These are phyloP conservation scores for Boletellus emodensis DNA, from an alignment of 768 basidiomycete genomes.

Conservation along the genomic window DNA sequence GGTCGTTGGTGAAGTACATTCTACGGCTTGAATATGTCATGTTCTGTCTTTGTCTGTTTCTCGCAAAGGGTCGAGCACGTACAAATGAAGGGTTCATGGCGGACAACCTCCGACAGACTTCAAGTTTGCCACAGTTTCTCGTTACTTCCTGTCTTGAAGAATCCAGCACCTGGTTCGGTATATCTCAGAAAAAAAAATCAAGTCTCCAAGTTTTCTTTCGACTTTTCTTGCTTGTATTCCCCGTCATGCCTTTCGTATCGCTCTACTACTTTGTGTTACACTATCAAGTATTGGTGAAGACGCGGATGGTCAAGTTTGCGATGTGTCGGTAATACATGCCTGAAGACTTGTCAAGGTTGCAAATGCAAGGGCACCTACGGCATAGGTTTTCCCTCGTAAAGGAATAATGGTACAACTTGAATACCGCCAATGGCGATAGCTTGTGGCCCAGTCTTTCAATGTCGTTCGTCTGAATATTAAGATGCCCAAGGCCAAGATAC, in stretches of 20 bases:
- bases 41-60: constrained; percentile 27
- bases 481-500: constrained; percentile 17
- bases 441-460: not conserved
- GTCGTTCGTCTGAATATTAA: constrained; percentile 21
- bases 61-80: constrained; percentile 41
- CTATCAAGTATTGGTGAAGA: constrained; percentile 38
- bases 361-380: constrained; percentile 12
- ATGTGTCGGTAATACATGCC: constrained; percentile 36
- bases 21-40: constrained; percentile 17
- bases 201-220: constrained; percentile 63
- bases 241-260: constrained; percentile 37
- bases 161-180: constrained; percentile 48
- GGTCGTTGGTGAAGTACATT: constrained; percentile 58
- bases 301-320: constrained; percentile 35
- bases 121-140: constrained; percentile 52
- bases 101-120: constrained; percentile 34
- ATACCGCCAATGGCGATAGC: constrained; percentile 4
- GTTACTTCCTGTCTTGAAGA: constrained; percentile 47
- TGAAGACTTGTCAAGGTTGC: constrained; percentile 28
- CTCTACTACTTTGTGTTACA: constrained; percentile 46
- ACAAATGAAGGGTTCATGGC: constrained; percentile 41
- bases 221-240: constrained; percentile 48
- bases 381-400: constrained; percentile 15
- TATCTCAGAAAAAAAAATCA: constrained; percentile 49
- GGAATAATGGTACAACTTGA: constrained; percentile 5